Evolutionary conservation across 73 alveolate genomes (phyloP), one percentile per base, ranked within the genome.

Genomic region (Paramecium primaurelia): DNA sequence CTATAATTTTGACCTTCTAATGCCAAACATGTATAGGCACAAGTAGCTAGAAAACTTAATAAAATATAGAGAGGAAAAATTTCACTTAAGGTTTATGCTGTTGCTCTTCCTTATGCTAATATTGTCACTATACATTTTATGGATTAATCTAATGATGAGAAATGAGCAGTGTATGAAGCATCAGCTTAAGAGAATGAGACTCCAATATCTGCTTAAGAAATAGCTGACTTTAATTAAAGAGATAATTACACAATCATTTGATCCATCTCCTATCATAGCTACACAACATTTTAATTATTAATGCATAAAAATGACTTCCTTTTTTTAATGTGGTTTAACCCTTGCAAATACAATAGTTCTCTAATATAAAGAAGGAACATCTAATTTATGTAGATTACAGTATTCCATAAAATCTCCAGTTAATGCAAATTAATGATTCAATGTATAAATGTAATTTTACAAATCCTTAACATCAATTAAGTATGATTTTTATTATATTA

Each of bases 231-330:
- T 6, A 18, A 54, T 54, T 25, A 54, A 1, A 54, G 4, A n/a
- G 8, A 54, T 54, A 11, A 37, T 34, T 54, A 54, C 86, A 86
- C 86, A 86, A 37, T 86, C 93, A 59, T 86, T 86, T 8, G 93
- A 49, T 25, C 93, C 93, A 59, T 86, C 93, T 32, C 93, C 93
- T 34, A 86, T 59, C 93, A 86, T 86, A 26, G 86, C 93, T 14
- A 86, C 93, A 36, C 71, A 40, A 40, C 25, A 49, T 30, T 58
- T 40, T n/a, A 1, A 54, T 54, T 71, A 40, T 86, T 86, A 14
- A n/a, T 58, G 71, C 26, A 86, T 54, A 26, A 58, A 37, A 22
- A 86, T 59, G 5, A 86, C 77, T 22, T 58, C 51, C n/a, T 77
- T 86, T 32, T 86, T 86, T 37, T 86, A 22, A 8, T 54, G 47